Evolutionary conservation across 2,329 filamentous ascomycete species (phyloP).

Genomic region (Aspergillus sp.): DNA sequence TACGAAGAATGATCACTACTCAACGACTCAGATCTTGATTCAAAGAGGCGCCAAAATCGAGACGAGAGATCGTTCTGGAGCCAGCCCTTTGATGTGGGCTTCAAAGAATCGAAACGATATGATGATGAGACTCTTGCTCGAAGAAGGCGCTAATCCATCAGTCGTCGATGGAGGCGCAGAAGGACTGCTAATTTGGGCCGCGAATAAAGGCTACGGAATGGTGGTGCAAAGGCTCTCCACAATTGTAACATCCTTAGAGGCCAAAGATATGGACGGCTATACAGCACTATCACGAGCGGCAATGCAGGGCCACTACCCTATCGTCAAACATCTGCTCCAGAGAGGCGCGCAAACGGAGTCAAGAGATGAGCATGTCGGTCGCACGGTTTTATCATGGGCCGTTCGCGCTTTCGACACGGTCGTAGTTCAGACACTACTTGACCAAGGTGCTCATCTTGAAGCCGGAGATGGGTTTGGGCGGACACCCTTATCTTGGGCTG

Average conservation of each 20-base stretch:
- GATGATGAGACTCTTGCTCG: neutral
- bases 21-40: neutral
- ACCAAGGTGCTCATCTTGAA: neutral
- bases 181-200: neutral
- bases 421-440: neutral
- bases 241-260: neutral
- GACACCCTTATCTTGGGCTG: neutral
- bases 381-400: neutral
- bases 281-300: neutral
- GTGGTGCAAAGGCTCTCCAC: neutral
- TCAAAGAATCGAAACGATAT: neutral
- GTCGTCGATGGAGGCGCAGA: neutral
- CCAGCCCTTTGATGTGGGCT: neutral
- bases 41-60: neutral
- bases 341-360: neutral
- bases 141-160: neutral
- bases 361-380: neutral
- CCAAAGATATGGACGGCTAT: neutral
- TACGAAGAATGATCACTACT: neutral
- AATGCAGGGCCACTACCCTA: neutral
- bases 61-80: neutral
- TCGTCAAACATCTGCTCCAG: conserved; percentile 1
- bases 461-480: neutral
- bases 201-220: neutral
- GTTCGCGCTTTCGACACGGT: neutral